Evolutionary conservation across 164 flowering plant species (phyloP), one percentile per base, ranked within the genome.

Genomic region (Vitis rotundifolia): DNA sequence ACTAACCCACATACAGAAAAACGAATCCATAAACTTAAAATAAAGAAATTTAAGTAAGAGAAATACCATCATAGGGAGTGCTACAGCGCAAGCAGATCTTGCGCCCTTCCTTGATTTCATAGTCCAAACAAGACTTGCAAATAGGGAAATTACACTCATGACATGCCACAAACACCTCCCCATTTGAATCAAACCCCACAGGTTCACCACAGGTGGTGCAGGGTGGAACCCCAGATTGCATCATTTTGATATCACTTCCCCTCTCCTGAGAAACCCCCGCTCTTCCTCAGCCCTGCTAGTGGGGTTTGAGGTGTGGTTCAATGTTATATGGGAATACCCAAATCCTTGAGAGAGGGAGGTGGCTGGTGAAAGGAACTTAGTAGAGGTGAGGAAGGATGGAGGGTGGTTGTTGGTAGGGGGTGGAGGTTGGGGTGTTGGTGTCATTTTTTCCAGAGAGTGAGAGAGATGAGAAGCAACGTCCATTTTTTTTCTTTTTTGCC

Each of bases 151-250:
- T 87, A 56, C 99, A 96, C 71, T 88, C 93, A 77, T 82, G 90
- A 69, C 99, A 96, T 58, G 89, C 98, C 67, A 88, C 85, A 70
- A 96, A 93, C 44, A 82, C 75, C 77, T 87, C 90, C 2, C 95
- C 97, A 49, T 89, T 83, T 3, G 85, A 62, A 69, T 70, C 76
- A 7, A 82, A 37, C 47, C 92, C 93, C 2, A 91, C 78, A 1
- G 82, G 75, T 62, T 91, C 97, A 50, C 98, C 97, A 63, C 99
- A 96, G 55, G 87, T 77, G 71, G 78, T 76, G 81, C 99, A 96
- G 4, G 74, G 53, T 14, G 97, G 97, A 77, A 73, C 81, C 56
- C 83, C 89, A 49, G 97, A 85, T 19, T 83, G 81, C 97, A 92
- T 91, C 97, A 94, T 94, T 74, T 61, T 73, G 55, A 14, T 9